A percentile compares a stretch with the other conserved stretches of the same genome.
Conservation (phyloP, 345 rosid genomes). For the Syzygium aromaticum region DNA sequence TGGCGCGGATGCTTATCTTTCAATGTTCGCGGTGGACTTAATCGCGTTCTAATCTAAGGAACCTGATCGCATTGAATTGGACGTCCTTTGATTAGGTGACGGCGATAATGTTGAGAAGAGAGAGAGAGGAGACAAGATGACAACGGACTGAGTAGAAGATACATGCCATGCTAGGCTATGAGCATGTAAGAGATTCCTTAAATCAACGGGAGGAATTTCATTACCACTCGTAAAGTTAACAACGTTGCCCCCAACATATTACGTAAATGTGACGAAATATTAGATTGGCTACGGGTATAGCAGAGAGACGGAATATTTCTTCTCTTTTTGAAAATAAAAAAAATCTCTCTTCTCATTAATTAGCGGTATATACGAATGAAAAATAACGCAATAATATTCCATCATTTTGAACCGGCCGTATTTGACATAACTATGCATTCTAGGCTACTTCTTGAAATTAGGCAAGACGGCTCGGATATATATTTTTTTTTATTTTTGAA, state of each 20-base stretch:
- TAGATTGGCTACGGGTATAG: not conserved
- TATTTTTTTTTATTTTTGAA: not conserved
- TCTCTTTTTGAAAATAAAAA: not conserved
- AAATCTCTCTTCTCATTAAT: not conserved
- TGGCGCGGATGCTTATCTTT: rapidly evolving
- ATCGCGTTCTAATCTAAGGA: not conserved
- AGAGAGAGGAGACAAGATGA: too few relatives aligned
- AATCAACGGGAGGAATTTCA: not conserved
- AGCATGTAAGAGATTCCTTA: not conserved
- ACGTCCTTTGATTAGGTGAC: not conserved
- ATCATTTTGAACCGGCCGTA: not conserved
- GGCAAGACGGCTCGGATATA: not conserved
- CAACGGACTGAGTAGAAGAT: too few relatives aligned
- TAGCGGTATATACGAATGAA: not conserved
- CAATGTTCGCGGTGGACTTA: not conserved
- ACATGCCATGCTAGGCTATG: not conserved
- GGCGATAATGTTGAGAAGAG: not conserved
- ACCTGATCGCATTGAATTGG: not conserved
- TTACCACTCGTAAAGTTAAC: not conserved
- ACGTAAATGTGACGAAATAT: not conserved
- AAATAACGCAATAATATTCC: not conserved
- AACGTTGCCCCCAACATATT: not conserved
- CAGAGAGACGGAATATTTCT: not conserved
- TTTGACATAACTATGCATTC: not conserved
- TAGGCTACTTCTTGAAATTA: not conserved